Conservation (phyloP, 116 monocot genomes). For the Zostera marina region DNA sequence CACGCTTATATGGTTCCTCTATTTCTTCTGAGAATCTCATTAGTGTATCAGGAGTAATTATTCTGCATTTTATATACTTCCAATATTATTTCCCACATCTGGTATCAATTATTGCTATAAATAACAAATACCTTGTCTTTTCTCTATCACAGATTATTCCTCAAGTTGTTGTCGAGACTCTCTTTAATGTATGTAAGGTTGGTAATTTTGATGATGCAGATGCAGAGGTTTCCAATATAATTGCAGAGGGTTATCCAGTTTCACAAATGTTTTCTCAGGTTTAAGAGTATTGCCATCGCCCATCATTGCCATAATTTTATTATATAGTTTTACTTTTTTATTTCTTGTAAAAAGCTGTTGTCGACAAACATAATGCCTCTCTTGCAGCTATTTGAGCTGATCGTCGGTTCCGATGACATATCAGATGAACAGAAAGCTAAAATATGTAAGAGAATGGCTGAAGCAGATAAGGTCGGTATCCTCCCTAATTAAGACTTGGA, state of each 20-base stretch:
- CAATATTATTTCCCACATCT: too few relatives aligned
- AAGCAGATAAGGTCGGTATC: constrained; percentile 63
- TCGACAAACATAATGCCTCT: not conserved
- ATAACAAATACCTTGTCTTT: not conserved
- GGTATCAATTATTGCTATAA: too few relatives aligned
- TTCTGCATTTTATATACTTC: not conserved
- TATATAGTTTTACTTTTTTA: not conserved
- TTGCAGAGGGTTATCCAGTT: constrained; percentile 92
- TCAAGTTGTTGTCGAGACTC: constrained; percentile 39
- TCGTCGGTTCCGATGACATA: constrained; percentile 47
- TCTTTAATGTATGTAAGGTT: constrained; percentile 57
- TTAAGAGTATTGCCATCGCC: not conserved
- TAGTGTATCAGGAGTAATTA: constrained; percentile 81
- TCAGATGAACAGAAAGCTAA: constrained; percentile 81
- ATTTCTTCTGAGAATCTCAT: constrained; percentile 73
- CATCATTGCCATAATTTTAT: not conserved
- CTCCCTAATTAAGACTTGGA: too few relatives aligned
- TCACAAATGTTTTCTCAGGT: constrained; percentile 85
- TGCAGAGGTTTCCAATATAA: constrained; percentile 69
- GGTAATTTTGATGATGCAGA: constrained; percentile 74
- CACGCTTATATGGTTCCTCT: constrained; percentile 81
- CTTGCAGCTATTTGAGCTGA: constrained; percentile 62
- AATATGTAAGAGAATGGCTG: constrained; percentile 70
- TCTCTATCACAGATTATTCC: constrained; percentile 68
- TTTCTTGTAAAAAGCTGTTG: too few relatives aligned